These are phyloP conservation scores for Spergularia marina DNA, from an alignment of 148 eudicot species.

Conservation along the genomic window DNA sequence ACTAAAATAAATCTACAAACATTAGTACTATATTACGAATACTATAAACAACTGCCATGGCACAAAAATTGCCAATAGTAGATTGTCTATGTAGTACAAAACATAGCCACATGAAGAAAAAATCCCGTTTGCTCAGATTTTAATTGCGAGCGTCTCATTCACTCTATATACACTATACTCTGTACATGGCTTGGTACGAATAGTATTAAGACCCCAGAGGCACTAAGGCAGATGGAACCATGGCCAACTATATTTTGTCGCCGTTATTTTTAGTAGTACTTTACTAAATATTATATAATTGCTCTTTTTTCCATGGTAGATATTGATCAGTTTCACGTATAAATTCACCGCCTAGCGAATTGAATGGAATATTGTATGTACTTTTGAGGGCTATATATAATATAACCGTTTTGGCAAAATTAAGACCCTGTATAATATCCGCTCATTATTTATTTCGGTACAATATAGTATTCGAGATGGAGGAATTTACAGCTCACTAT, in stretches of 20 bases:
- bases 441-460: too few species aligned
- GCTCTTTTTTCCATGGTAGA: neutral
- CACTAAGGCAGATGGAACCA: slow-evolving; percentile 6
- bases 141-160: neutral
- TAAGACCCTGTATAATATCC: neutral
- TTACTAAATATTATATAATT: neutral
- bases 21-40: neutral
- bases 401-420: neutral
- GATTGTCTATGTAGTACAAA: slow-evolving; percentile 9
- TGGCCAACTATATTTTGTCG: slow-evolving; percentile 17
- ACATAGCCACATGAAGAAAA: slow-evolving; percentile 17
- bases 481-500: too few species aligned
- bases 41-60: neutral
- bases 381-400: neutral
- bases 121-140: neutral
- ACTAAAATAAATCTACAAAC: neutral
- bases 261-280: neutral
- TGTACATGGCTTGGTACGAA: too few species aligned
- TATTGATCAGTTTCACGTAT: neutral
- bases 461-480: too few species aligned
- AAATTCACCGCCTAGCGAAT: neutral
- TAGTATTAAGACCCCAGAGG: slow-evolving; percentile 14
- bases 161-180: neutral
- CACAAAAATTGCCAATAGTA: slow-evolving; percentile 19
- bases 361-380: neutral